Conservation (phyloP, 257 asterid genomes). For the Coffea canephora region DNA sequence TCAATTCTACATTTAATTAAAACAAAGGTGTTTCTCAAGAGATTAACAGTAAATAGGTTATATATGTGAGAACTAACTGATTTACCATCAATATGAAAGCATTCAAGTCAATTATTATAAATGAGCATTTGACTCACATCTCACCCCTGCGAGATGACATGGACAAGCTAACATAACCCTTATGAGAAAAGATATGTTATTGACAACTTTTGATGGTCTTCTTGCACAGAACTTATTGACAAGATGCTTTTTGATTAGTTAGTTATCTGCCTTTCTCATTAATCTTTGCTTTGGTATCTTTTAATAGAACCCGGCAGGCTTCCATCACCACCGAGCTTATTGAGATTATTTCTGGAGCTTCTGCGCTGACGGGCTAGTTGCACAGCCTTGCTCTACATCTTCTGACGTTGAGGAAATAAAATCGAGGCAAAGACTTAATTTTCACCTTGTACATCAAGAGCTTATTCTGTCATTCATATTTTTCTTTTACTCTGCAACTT, state of each 20-base stretch:
- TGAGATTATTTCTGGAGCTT: constrained; percentile 97
- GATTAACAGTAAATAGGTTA: neutral
- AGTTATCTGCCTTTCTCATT: neutral
- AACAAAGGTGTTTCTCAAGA: neutral
- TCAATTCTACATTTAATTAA: neutral
- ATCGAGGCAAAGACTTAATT: constrained; percentile 19
- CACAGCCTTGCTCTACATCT: constrained; percentile 12
- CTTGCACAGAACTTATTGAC: neutral
- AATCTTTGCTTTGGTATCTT: neutral
- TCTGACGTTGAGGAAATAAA: constrained; percentile 53
- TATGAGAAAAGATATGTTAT: no score
- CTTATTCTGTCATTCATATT: no score
- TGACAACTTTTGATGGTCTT: neutral
- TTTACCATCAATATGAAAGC: neutral
- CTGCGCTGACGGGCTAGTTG: constrained; percentile 67
- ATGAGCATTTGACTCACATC: no score
- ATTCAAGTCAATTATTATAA: neutral
- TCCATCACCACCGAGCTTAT: constrained; percentile 84
- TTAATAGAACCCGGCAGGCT: constrained; percentile 92
- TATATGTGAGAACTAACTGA: neutral
- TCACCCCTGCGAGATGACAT: neutral
- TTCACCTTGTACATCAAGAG: constrained; percentile 13
- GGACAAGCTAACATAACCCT: neutral
- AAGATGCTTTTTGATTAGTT: neutral
- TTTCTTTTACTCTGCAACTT: no score